A percentile compares a stretch with the other conserved stretches of the same genome.
phyloP scores from a whole-genome alignment of 805 yeast genomes.

The Saccharomycopsis amapae region DNA sequence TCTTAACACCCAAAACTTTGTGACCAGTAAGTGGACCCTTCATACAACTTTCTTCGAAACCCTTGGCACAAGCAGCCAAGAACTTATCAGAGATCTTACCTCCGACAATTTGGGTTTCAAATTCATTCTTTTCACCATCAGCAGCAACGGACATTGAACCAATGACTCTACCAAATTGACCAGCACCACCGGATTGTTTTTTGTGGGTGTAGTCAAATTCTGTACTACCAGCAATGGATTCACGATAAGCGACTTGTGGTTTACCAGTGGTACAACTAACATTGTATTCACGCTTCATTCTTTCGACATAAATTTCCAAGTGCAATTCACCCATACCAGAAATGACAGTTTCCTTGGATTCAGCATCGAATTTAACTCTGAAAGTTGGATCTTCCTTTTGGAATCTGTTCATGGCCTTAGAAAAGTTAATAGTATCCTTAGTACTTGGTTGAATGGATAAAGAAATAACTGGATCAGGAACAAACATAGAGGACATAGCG shows the following conservation, averaged over 20 bases:
- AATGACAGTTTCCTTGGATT: slow-evolving; percentile 88
- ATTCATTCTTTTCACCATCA: slow-evolving; percentile 53
- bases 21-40: slow-evolving; percentile 97
- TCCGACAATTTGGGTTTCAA: slow-evolving; percentile 86
- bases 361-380: slow-evolving; percentile 82
- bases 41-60: slow-evolving; percentile 89
- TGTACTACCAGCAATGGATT: slow-evolving; percentile 67
- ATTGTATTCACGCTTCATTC: slow-evolving; percentile 95
- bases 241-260: slow-evolving; percentile 98
- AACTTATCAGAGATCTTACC: slow-evolving; percentile 96
- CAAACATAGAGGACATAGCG: slow-evolving; percentile 97
- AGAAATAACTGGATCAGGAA: slow-evolving; percentile 98
- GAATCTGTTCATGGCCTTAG: slow-evolving; percentile 94
- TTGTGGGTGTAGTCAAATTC: slow-evolving; percentile 92
- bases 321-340: slow-evolving; percentile 99
- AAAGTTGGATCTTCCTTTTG: slow-evolving; percentile 99
- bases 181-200: slow-evolving; percentile 99
- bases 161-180: slow-evolving; percentile 95
- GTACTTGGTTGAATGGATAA: slow-evolving; percentile 82
- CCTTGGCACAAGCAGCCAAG: slow-evolving; percentile 88
- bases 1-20: slow-evolving; percentile 82
- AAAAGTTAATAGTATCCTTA: slow-evolving; percentile 82
- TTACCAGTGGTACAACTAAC: slow-evolving; percentile 93
- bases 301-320: slow-evolving; percentile 93
- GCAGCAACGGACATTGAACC: slow-evolving; percentile 67